Base-by-base conservation (phyloP, 768 basidiomycete species). In the Pilatotrama ljubarskyi region DNA sequence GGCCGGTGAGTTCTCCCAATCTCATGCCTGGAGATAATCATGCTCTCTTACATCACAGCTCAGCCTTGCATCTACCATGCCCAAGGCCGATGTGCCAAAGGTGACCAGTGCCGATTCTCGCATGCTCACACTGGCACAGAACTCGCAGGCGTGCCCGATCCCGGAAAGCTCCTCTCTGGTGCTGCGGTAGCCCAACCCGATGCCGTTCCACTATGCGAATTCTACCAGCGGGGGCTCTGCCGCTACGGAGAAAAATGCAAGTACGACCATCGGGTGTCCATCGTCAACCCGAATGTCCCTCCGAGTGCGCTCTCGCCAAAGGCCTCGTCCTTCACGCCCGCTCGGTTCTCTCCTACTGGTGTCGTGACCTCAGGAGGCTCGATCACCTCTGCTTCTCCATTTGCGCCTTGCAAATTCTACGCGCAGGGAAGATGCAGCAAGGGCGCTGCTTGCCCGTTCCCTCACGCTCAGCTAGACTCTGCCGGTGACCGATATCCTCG, bases 341-440 rank as follows among this genome's bases (percentile, higher is more conserved):
- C 14, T 4, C 29, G 10, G 29, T 10, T n/a, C n/a, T n/a, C 29
- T 5, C 4, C 10, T 10, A 32, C 29, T 32, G 29, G 29, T 4
- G 29, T 10, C 29, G 4, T 32, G 29, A 32, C 5, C 29, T 32
- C 29, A 32, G 29, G 10, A 32, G 5, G 29, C 29, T 3, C 38
- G 22, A 25, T 6, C 15, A 11, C 24, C 53, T 24, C 53, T 7
- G n/a, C 37, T 15, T n/a, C 25, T 17, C 32, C 55, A 2, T 61
- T 61, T 40, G 54, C 37, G 5, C n/a, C 52, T 29, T 61, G 60
- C 49, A 51, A 49, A 25, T 61, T 57, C 43, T 61, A 50, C 48
- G 38, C 9, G 14, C 60, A 57, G 8, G 55, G 55, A 3, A 37
- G 42, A 42, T 61, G 60, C 47, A 50, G 14, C 11, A 55, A 50